These are phyloP conservation scores for Phellopilus nigrolimitatus DNA, from an alignment of 1,284 basidiomycete genomes.

Conservation along the genomic window DNA sequence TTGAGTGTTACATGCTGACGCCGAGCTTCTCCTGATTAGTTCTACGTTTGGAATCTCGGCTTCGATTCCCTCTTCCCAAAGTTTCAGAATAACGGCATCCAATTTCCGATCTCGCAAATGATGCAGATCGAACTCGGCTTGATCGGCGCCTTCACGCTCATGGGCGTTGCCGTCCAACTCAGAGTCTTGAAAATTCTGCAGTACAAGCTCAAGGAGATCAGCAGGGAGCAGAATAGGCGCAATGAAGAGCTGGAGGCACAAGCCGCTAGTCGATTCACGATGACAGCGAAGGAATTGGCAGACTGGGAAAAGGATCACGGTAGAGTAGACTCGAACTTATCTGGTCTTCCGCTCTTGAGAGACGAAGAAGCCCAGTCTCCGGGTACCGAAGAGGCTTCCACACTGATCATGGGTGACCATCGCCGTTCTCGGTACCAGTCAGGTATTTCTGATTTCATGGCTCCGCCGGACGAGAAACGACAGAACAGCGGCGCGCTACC, in stretches of 20 bases:
- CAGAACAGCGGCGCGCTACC: slow-evolving; percentile 61
- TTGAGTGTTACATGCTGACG: slow-evolving; percentile 12
- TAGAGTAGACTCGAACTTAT: slow-evolving; percentile 55
- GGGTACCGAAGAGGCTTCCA: slow-evolving; percentile 45
- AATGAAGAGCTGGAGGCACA: slow-evolving; percentile 74
- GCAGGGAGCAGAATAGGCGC: slow-evolving; percentile 66
- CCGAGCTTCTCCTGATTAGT: slow-evolving; percentile 40
- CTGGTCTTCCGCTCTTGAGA: slow-evolving; percentile 54
- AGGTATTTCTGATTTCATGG: slow-evolving; percentile 66
- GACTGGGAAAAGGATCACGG: slow-evolving; percentile 84
- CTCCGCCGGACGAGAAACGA: slow-evolving; percentile 53
- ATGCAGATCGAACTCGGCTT: slow-evolving; percentile 95
- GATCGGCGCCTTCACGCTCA: slow-evolving; percentile 73
- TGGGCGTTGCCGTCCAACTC: slow-evolving; percentile 88
- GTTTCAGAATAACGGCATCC: slow-evolving; percentile 58
- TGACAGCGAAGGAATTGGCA: slow-evolving; percentile 65
- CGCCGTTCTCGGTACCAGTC: slow-evolving; percentile 56
- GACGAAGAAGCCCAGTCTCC: slow-evolving; percentile 50
- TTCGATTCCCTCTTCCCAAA: slow-evolving; percentile 76
- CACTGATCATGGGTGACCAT: slow-evolving; percentile 45
- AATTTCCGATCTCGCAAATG: slow-evolving; percentile 80
- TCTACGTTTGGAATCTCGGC: slow-evolving; percentile 93
- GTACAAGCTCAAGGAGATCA: slow-evolving; percentile 73
- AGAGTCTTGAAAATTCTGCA: slow-evolving; percentile 78
- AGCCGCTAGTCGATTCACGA: slow-evolving; percentile 69